phyloP scores from a whole-genome alignment of 192 early-diverging fungal species.

The Polychytrium aggregatum region DNA sequence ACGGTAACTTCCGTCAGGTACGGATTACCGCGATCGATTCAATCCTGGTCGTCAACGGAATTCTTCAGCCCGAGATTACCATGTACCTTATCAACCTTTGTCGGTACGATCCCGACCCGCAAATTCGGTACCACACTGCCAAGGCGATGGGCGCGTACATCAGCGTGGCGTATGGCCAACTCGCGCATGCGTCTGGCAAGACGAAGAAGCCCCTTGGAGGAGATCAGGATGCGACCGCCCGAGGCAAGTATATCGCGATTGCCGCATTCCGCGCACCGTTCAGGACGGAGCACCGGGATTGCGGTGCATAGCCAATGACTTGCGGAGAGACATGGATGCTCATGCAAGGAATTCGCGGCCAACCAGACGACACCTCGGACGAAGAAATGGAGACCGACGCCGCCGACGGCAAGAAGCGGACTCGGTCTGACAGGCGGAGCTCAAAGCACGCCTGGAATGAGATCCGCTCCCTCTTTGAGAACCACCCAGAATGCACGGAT shows the following conservation, averaged over 20 bases:
- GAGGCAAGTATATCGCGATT: background rate
- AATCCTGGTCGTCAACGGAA: conserved; percentile 59
- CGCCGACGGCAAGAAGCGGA: too few species aligned
- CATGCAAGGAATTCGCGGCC: too few species aligned
- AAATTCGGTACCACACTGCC: conserved; percentile 44
- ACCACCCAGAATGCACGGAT: too few species aligned
- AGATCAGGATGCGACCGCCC: background rate
- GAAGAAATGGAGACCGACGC: too few species aligned
- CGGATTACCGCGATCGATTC: conserved; percentile 64
- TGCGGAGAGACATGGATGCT: too few species aligned
- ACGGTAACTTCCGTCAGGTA: conserved; percentile 60
- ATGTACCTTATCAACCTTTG: conserved; percentile 50
- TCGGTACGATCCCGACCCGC: conserved; percentile 48
- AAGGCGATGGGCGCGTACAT: conserved; percentile 18
- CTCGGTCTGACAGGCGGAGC: too few species aligned
- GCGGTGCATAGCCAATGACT: background rate
- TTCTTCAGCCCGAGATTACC: conserved; percentile 27
- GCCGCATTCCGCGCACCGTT: background rate
- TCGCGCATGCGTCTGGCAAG: too few species aligned
- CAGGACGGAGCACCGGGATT: background rate
- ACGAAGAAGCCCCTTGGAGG: too few species aligned
- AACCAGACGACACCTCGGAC: too few species aligned
- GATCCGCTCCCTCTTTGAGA: too few species aligned
- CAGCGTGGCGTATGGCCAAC: conserved; percentile 4
- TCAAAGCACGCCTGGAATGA: too few species aligned